These are phyloP conservation scores for Ogataea naganishii DNA, from an alignment of 805 yeast genomes.

Conservation along the genomic window DNA sequence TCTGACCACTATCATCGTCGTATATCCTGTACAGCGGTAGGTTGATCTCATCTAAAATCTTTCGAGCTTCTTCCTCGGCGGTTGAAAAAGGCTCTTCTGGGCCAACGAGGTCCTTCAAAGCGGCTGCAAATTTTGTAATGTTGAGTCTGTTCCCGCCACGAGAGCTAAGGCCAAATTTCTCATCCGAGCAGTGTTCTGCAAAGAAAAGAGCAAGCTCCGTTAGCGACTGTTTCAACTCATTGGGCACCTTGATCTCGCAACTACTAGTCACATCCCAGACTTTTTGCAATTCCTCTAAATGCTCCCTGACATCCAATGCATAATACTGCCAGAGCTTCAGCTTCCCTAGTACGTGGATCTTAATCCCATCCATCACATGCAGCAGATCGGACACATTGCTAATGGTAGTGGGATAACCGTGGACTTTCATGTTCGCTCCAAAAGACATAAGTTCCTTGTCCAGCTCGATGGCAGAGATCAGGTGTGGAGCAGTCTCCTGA, in stretches of 20 bases:
- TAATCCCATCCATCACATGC: conserved; percentile 57
- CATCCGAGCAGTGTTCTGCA: conserved; percentile 29
- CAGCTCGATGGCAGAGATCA: conserved; percentile 74
- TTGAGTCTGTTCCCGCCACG: conserved; percentile 50
- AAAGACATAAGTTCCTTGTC: conserved; percentile 63
- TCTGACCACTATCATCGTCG: conserved; percentile 63
- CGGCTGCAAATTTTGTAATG: conserved; percentile 37
- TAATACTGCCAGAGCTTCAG: conserved; percentile 85
- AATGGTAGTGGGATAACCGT: conserved; percentile 56
- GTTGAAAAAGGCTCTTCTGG: conserved; percentile 20
- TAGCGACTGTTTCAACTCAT: conserved; percentile 30
- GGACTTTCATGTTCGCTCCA: conserved; percentile 44
- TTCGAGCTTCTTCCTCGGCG: conserved; percentile 31
- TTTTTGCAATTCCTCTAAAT: conserved; percentile 29
- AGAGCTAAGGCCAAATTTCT: conserved; percentile 34
- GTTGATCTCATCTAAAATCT: conserved; percentile 71
- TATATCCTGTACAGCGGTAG: conserved; percentile 60
- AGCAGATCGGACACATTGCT: conserved; percentile 44
- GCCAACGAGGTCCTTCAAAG: conserved; percentile 34
- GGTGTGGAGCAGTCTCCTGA: conserved; percentile 80
- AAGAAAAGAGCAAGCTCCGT: conserved; percentile 44
- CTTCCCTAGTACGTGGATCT: conserved; percentile 54
- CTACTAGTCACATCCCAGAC: conserved; percentile 23
- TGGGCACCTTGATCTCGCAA: conserved; percentile 40
- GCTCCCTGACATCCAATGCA: conserved; percentile 48